Evolutionary conservation across 768 basidiomycete genomes (phyloP).

Genomic region (Kwoniella heveanensis): DNA sequence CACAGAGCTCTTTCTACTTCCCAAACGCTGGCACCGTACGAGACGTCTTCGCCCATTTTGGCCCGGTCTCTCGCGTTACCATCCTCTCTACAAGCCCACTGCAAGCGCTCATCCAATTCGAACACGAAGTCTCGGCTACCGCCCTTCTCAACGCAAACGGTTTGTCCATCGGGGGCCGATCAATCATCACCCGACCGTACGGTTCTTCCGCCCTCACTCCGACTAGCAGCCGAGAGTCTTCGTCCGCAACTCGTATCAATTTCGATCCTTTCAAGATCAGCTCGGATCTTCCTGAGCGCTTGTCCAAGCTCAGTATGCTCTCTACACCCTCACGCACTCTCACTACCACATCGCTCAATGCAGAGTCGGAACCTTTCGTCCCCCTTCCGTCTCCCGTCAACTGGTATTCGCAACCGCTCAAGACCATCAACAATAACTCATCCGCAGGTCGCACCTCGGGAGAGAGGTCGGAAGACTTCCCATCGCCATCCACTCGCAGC

Average conservation of each 20-base stretch:
- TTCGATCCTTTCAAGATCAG: constrained; percentile 21
- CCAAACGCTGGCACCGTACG: constrained; percentile 27
- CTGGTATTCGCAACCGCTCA: constrained; percentile 1
- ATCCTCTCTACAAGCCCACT: constrained; percentile 22
- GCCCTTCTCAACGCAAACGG: constrained; percentile 37
- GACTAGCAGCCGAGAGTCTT: not conserved
- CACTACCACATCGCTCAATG: constrained; percentile 18
- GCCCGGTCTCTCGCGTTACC: constrained; percentile 31
- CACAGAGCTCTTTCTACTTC: constrained; percentile 36
- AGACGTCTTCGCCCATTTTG: constrained; percentile 41
- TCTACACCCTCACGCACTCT: not conserved
- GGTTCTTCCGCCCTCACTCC: constrained; percentile 5
- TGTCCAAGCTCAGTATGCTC: constrained; percentile 1
- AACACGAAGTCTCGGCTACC: constrained; percentile 31
- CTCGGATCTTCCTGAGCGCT: not conserved
- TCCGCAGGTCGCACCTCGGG: not conserved
- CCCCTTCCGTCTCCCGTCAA: constrained; percentile 10
- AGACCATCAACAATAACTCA: not conserved
- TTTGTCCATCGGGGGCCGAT: constrained; percentile 29
- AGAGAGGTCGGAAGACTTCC: not conserved
- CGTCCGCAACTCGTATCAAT: constrained; percentile 6
- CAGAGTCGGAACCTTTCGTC: constrained; percentile 24
- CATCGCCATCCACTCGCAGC: not conserved
- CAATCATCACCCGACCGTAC: constrained; percentile 26
- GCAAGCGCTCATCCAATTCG: constrained; percentile 40